Base-by-base conservation (phyloP, 2,329 filamentous ascomycete species). In the Ophiosphaerella herpotricha region DNA sequence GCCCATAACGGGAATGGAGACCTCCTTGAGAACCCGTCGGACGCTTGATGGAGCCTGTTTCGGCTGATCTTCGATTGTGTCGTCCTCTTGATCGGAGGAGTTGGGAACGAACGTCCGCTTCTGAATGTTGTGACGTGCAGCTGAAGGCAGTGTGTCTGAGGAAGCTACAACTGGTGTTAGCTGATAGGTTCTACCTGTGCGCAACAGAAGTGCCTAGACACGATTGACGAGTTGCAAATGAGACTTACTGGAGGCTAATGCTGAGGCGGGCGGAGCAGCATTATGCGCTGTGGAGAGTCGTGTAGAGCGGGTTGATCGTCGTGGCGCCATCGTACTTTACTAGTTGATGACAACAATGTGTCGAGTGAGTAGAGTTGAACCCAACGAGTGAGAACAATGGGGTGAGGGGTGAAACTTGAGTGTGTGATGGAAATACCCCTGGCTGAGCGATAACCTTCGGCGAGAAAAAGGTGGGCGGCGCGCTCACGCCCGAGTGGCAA, bases 11-110 rank as follows among this genome's bases (percentile, higher is more conserved):
- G 63, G 61, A 24, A 74, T 71, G 1, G 63, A 54, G 31, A 74
- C 69, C 44, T 63, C 64, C 45, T 72, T 73, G 36, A 74, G 47
- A 6, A 68, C 47, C 35, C 66, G 54, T 21, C 69, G 64, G 35
- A 40, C 12, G 12, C 46, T 40, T 9, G 54, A 35, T 12, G 54
- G 26, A 29, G 38, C 33, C 34, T 52, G 34, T 16, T 55, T 32
- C 7, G 50, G 18, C 13, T 56, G 39, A 7, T 41, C 44, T 23
- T 64, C 60, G 29, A 56, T 46, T 1, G 42, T 37, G 21, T 60
- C 55, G 29, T 71, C 66, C 29, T 71, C 67, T 46, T 57, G 53
- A 9, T 71, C 67, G 39, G 71, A 71, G 21, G 65, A 70, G 47
- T 73, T 62, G n/a, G 62, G 55, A 21, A 73, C 61, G 42, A 66